Percentiles rank a stretch among this genome's conserved stretches.
phyloP scores from a whole-genome alignment of 495 filamentous ascomycete species.

The Schizothecium vesticola region DNA sequence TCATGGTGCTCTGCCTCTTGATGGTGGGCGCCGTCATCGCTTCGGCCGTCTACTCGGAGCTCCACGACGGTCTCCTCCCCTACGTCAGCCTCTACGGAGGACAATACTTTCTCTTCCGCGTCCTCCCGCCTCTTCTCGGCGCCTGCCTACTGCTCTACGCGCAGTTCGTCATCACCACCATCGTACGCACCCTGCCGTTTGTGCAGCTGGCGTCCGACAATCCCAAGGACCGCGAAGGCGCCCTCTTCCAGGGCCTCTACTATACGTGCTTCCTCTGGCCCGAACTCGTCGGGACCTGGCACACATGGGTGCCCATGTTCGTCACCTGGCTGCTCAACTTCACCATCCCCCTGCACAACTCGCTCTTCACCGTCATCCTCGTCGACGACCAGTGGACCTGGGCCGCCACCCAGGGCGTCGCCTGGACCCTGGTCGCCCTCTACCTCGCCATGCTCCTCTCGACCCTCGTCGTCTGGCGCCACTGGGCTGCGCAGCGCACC shows the following conservation, averaged over 20 bases:
- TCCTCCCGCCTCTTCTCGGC: constrained; percentile 74
- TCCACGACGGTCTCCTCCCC: constrained; percentile 56
- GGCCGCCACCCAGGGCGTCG: constrained; percentile 68
- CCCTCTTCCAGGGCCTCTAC: constrained; percentile 49
- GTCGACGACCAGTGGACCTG: constrained; percentile 60
- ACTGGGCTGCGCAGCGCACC: constrained; percentile 44
- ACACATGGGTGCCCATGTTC: constrained; percentile 40
- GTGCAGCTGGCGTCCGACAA: constrained; percentile 61
- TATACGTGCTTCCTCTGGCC: constrained; percentile 48
- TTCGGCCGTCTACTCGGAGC: constrained; percentile 64
- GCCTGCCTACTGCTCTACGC: constrained; percentile 67
- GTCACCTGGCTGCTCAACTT: constrained; percentile 44
- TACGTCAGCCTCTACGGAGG: constrained; percentile 61
- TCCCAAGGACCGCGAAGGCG: constrained; percentile 41
- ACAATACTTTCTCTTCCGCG: constrained; percentile 82
- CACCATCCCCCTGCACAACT: constrained; percentile 43
- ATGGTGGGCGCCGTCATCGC: constrained; percentile 70
- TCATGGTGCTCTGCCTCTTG: constrained; percentile 56
- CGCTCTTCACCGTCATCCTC: constrained; percentile 42
- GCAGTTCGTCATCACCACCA: constrained; percentile 64
- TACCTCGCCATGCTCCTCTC: constrained; percentile 63
- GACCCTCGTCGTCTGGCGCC: constrained; percentile 45
- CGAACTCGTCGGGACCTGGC: constrained; percentile 38
- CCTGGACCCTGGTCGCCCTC: constrained; percentile 70
- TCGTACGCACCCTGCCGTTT: constrained; percentile 76